Evolutionary conservation across 179 eudicot species (phyloP).

Genomic region (Patellifolia procumbens): DNA sequence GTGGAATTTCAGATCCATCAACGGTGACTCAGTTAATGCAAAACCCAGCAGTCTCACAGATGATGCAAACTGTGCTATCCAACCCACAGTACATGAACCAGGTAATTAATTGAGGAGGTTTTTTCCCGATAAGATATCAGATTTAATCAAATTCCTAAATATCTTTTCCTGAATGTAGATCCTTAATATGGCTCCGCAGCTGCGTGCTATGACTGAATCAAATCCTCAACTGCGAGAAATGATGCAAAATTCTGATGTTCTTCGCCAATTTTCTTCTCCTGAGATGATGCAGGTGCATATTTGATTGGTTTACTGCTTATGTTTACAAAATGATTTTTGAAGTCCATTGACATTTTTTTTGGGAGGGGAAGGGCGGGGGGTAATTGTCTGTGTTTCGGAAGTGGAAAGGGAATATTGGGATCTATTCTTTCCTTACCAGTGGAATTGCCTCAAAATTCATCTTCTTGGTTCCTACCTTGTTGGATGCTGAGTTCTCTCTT

Average conservation of each 20-base stretch:
- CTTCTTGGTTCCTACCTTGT: no score
- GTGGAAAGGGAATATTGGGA: no score
- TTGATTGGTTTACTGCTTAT: not conserved
- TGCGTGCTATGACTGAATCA: conserved; percentile 60
- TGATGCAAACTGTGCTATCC: conserved; percentile 88
- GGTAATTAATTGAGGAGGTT: conserved; percentile 40
- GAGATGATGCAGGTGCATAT: conserved; percentile 67
- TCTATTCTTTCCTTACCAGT: no score
- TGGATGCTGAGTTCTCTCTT: no score
- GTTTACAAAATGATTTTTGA: not conserved
- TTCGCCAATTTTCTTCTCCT: conserved; percentile 62
- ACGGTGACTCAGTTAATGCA: conserved; percentile 68
- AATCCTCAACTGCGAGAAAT: conserved; percentile 80
- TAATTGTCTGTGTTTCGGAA: no score
- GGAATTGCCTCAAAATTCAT: no score
- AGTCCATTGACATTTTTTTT: not conserved
- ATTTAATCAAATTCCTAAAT: conserved; percentile 4
- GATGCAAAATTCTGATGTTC: conserved; percentile 78
- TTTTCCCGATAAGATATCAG: not conserved
- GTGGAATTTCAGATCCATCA: conserved; percentile 65
- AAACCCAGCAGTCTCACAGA: conserved; percentile 84
- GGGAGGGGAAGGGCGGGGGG: not conserved
- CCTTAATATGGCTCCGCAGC: conserved; percentile 52
- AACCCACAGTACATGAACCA: conserved; percentile 87
- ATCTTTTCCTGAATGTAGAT: conserved; percentile 29